Evolutionary conservation across 768 basidiomycete species (phyloP), one percentile per base, ranked within the genome.

Genomic region (Termitomyces sp.): DNA sequence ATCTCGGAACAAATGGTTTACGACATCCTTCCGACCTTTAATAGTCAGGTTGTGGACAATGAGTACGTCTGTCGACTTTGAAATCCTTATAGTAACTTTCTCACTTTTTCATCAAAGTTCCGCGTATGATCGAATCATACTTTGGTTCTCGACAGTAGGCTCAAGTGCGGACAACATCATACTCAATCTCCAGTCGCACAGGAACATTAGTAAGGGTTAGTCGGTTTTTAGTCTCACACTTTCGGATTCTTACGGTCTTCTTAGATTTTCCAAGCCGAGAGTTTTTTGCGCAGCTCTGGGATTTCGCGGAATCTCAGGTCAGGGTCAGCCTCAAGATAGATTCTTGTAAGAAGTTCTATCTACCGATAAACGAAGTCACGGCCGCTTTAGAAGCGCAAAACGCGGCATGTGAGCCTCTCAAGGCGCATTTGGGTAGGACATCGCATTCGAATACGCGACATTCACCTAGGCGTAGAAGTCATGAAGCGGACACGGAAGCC

Each of bases 261-360:
- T 1, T 56, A 81, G 80, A 77, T 20, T 84, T 83, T 62, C 81
- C 81, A n/a, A 67, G 78, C 7, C 70, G 73, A 40, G 74, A 77
- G 17, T 85, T 86, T 64, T 65, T 85, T 20, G 79, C 82, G 32
- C 81, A 83, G 46, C 67, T 85, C 4, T 77, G 78, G 60, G 73
- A 75, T 36, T 71, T 85, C 32, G 74, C 71, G 10, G 73, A 75
- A 63, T 71, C 71, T 20, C 70, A 76, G 20, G 64, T 68, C 11
- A 70, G 71, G 51, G 63, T 49, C 1, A 57, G 57, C 10, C 40
- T 63, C 20, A 54, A 61, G 25, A 58, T 51, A 37, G 60, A 58
- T 51, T 49, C 65, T 15, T 25, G 51, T 10, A 64, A 60, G n/a
- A 66, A 66, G 42, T 72, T 70, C 63, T 63, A 63, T 48, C 64